phyloP scores from a whole-genome alignment of 2,329 filamentous ascomycete genomes.

The Pseudogymnoascus sp. region DNA sequence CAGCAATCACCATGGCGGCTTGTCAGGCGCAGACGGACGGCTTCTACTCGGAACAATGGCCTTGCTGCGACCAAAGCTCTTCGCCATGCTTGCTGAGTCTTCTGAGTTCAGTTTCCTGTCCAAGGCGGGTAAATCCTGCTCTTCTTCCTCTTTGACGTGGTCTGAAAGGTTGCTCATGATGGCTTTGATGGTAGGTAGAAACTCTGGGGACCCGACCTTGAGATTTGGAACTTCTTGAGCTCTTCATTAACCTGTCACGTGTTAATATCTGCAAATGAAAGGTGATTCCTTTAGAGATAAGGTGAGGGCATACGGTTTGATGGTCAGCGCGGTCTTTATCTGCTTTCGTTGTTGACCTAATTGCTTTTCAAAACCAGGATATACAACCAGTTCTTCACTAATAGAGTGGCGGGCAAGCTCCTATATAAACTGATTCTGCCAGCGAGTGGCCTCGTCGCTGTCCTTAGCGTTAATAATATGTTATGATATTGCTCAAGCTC shows the following conservation, averaged over 20 bases:
- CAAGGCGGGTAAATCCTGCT: conserved; percentile 40
- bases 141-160: conserved; percentile 49
- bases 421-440: conserved; percentile 42
- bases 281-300: not conserved
- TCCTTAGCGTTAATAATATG: conserved; percentile 19
- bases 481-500: conserved; percentile 34
- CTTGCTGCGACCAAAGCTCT: not conserved
- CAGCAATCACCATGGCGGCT: too few relatives aligned
- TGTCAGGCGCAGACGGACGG: too few relatives aligned
- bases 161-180: conserved; percentile 38
- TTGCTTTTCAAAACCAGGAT: conserved; percentile 46
- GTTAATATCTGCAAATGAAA: not conserved
- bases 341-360: conserved; percentile 35
- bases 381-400: conserved; percentile 44
- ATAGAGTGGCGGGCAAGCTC: conserved; percentile 42
- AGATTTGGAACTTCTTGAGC: conserved; percentile 44
- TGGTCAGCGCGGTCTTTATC: conserved; percentile 43
- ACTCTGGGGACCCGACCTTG: conserved; percentile 33
- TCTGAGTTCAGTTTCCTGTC: conserved; percentile 34
- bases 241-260: conserved; percentile 41
- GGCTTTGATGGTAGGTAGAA: conserved; percentile 35
- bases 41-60: not conserved
- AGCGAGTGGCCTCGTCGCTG: conserved; percentile 34
- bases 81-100: conserved; percentile 16
- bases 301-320: conserved; percentile 31